A percentile compares a stretch with the other conserved stretches of the same genome.
phyloP scores from a whole-genome alignment of 2,329 filamentous ascomycete genomes.

The Ophiostoma sp. region DNA sequence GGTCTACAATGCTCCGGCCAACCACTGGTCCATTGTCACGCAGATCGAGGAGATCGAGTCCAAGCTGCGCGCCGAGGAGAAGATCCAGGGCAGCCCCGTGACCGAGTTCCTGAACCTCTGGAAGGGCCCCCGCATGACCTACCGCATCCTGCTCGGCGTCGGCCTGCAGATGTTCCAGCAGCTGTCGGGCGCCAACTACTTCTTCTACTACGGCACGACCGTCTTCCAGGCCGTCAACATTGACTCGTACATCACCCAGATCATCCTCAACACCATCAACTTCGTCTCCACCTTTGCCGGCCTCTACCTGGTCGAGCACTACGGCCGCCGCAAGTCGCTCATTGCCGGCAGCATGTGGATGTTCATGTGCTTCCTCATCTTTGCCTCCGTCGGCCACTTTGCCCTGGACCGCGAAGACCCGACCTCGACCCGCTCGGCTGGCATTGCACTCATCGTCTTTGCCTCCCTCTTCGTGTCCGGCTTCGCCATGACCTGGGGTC shows the following conservation, averaged over 20 bases:
- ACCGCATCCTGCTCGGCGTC: conserved; percentile 60
- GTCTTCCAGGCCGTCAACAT: conserved; percentile 64
- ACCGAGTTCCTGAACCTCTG: conserved; percentile 56
- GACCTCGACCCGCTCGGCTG: conserved; percentile 40
- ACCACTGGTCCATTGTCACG: conserved; percentile 23
- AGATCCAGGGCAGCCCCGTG: conserved; percentile 43
- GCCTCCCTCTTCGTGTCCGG: conserved; percentile 70
- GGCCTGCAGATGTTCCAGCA: conserved; percentile 62
- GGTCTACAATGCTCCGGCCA: conserved; percentile 21
- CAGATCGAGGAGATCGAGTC: conserved; percentile 24
- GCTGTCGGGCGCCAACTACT: conserved; percentile 55
- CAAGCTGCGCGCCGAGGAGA: conserved; percentile 37
- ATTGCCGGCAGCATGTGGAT: conserved; percentile 64
- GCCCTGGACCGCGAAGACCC: conserved; percentile 37
- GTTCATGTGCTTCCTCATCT: conserved; percentile 58
- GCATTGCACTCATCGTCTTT: conserved; percentile 65
- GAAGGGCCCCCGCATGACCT: conserved; percentile 52
- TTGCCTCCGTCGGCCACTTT: conserved; percentile 50
- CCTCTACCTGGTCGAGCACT: conserved; percentile 62
- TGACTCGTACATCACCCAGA: conserved; percentile 60
- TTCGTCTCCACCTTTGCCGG: conserved; percentile 58
- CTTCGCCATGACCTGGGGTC: conserved; percentile 46
- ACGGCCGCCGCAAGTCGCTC: conserved; percentile 62
- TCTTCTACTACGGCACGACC: conserved; percentile 57
- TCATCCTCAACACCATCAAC: conserved; percentile 45